Conservation (phyloP, 805 yeast species). For the Candida schatavii region DNA sequence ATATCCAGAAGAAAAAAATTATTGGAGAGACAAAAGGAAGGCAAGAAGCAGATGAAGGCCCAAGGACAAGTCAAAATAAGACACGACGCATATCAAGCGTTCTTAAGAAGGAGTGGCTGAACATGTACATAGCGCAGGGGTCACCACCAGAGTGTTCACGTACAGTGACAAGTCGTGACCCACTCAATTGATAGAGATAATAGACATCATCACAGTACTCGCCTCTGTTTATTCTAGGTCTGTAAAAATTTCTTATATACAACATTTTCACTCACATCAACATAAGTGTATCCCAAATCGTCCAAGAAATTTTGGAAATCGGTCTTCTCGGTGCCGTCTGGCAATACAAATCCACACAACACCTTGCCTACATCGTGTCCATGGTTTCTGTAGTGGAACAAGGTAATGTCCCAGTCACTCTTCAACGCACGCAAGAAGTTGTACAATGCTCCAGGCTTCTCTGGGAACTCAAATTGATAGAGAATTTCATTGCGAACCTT, state of each 20-base stretch:
- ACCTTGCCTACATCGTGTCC: slow-evolving; percentile 95
- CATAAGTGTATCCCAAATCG: slow-evolving; percentile 69
- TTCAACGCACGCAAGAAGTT: slow-evolving; percentile 72
- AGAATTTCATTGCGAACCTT: slow-evolving; percentile 70
- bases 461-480: slow-evolving; percentile 91
- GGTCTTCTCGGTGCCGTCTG: slow-evolving; percentile 57
- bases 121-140: too few relatives aligned
- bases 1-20: slow-evolving; percentile 85
- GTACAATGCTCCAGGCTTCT: slow-evolving; percentile 90
- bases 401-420: slow-evolving; percentile 83
- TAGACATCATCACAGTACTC: too few relatives aligned
- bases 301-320: slow-evolving; percentile 68
- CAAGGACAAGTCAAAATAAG: slow-evolving; percentile 76
- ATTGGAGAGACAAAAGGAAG: slow-evolving; percentile 86
- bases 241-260: slow-evolving; percentile 79
- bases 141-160: too few relatives aligned
- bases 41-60: slow-evolving; percentile 79
- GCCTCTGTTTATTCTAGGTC: neutral
- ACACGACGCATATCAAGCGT: slow-evolving; percentile 87
- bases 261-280: slow-evolving; percentile 79
- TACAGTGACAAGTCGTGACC: too few relatives aligned
- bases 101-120: slow-evolving; percentile 45
- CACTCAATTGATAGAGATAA: too few relatives aligned
- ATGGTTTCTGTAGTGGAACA: slow-evolving; percentile 95
- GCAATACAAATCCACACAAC: slow-evolving; percentile 85